A percentile compares a stretch with the other conserved stretches of the same genome.
phyloP scores from a whole-genome alignment of 2,329 filamentous ascomycete species.

The Nothophaeocryptopus gaeumannii region DNA sequence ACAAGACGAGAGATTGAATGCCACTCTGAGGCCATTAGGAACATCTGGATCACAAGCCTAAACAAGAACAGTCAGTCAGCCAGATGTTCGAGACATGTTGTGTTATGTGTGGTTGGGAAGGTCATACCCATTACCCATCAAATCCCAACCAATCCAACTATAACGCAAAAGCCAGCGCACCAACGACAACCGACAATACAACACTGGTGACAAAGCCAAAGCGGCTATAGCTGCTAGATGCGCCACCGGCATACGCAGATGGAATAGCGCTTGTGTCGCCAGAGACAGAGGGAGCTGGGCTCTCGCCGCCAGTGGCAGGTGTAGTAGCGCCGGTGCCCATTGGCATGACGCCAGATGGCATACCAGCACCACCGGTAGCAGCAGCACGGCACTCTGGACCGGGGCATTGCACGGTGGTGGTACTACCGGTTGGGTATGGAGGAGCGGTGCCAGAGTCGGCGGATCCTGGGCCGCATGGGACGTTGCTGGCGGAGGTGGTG shows the following conservation, averaged over 20 bases:
- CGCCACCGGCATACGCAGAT: constrained; percentile 14
- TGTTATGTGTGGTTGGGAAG: neutral
- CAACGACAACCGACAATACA: constrained; percentile 19
- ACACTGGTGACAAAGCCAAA: constrained; percentile 13
- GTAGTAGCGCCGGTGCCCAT: neutral
- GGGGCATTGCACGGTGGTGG: constrained; percentile 22
- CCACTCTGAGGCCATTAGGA: no score
- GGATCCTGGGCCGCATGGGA: constrained; percentile 11
- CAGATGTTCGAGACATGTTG: no score
- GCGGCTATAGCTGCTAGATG: constrained; percentile 10
- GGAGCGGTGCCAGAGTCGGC: constrained; percentile 7
- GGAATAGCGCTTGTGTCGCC: constrained; percentile 17
- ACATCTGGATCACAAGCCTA: neutral
- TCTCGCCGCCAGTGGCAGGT: neutral
- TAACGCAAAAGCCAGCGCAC: constrained; percentile 25
- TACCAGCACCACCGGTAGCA: constrained; percentile 19
- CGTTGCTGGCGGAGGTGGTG: constrained; percentile 6
- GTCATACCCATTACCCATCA: constrained; percentile 7
- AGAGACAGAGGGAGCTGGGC: no score
- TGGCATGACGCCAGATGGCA: neutral
- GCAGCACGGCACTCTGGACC: constrained; percentile 27
- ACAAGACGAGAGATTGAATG: no score
- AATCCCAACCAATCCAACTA: constrained; percentile 9
- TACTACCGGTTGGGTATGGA: constrained; percentile 20
- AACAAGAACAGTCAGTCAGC: neutral